These are phyloP conservation scores for Dioscorea alata DNA, from an alignment of 106 monocot species.

Conservation along the genomic window DNA sequence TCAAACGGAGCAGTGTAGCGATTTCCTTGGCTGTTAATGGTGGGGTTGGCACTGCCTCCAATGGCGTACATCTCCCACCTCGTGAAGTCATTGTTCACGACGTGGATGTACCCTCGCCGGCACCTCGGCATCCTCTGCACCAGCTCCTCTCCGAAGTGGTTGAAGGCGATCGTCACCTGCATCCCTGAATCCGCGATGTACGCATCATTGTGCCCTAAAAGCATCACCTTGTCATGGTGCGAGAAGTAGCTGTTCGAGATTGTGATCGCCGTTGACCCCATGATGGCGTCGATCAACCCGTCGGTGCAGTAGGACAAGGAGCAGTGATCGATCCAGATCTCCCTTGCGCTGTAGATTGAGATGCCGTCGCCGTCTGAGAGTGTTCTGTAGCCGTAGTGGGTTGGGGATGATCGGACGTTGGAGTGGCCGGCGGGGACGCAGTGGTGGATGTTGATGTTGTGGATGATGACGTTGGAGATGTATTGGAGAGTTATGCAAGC, in stretches of 20 bases:
- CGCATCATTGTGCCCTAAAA: slow-evolving; percentile 57
- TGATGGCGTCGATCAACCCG: slow-evolving; percentile 66
- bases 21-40: slow-evolving; percentile 76
- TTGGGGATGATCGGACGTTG: slow-evolving; percentile 41
- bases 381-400: slow-evolving; percentile 33
- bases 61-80: slow-evolving; percentile 77
- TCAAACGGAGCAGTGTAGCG: slow-evolving; percentile 45
- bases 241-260: slow-evolving; percentile 71
- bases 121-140: slow-evolving; percentile 70
- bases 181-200: slow-evolving; percentile 47
- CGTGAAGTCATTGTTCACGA: slow-evolving; percentile 69
- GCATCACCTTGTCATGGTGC: slow-evolving; percentile 75
- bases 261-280: slow-evolving; percentile 62
- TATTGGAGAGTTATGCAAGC: slow-evolving; percentile 62
- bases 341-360: slow-evolving; percentile 32
- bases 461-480: slow-evolving; percentile 63
- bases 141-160: slow-evolving; percentile 51
- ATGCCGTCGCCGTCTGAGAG: slow-evolving; percentile 67
- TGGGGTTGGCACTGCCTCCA: slow-evolving; percentile 62
- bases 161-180: slow-evolving; percentile 87
- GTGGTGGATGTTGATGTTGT: slow-evolving; percentile 54
- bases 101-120: slow-evolving; percentile 52
- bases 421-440: slow-evolving; percentile 36
- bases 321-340: slow-evolving; percentile 71
- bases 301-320: slow-evolving; percentile 51